Conservation (phyloP, 2,329 filamentous ascomycete genomes). For the Myriangium duriaei region DNA sequence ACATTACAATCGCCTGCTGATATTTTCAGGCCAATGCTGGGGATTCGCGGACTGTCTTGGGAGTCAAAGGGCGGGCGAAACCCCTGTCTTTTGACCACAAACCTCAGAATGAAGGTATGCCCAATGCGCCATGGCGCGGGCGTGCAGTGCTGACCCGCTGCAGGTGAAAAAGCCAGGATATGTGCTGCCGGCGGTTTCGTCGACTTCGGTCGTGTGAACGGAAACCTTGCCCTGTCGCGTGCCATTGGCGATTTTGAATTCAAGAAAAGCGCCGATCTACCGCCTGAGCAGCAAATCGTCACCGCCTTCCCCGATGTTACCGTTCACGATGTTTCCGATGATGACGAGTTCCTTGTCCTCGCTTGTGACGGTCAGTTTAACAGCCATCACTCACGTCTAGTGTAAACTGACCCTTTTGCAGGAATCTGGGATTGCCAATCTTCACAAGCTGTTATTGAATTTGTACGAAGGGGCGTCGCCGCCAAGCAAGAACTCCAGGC, state of each 20-base stretch:
- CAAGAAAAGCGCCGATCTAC: constrained; percentile 95
- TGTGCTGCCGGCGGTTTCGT: constrained; percentile 93
- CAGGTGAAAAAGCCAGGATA: constrained; percentile 91
- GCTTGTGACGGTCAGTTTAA: constrained; percentile 69
- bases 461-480: constrained; percentile 89
- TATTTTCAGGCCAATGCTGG: constrained; percentile 74
- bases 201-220: constrained; percentile 96
- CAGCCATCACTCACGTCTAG: neutral
- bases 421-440: constrained; percentile 99
- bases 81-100: constrained; percentile 99
- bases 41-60: constrained; percentile 87
- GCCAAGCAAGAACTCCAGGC: constrained; percentile 88
- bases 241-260: constrained; percentile 99
- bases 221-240: constrained; percentile 89
- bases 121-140: constrained; percentile 9
- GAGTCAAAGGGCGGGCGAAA: constrained; percentile 94
- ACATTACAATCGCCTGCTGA: constrained; percentile 5
- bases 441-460: constrained; percentile 92
- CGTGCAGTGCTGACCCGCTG: constrained; percentile 15
- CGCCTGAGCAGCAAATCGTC: constrained; percentile 97
- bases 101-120: constrained; percentile 84
- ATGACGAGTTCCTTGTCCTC: constrained; percentile 91
- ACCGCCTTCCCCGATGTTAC: constrained; percentile 94
- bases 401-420: constrained; percentile 29
- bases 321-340: constrained; percentile 75